These are phyloP conservation scores for Metschnikowia shivogae DNA, from an alignment of 805 yeast genomes.

Conservation along the genomic window DNA sequence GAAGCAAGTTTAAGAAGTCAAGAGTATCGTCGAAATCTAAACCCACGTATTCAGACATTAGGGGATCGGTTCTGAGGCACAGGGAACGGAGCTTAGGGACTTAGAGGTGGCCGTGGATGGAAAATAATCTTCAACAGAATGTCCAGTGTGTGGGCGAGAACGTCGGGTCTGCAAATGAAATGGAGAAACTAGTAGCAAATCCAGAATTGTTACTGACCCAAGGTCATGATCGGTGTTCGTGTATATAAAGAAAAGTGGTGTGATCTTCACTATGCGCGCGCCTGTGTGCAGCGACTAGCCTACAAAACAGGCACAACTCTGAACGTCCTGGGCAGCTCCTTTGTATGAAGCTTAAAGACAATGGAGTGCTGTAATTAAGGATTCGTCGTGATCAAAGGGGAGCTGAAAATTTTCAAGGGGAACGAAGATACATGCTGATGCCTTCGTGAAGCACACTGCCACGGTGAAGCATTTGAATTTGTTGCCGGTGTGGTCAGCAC, in stretches of 20 bases:
- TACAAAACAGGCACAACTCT: not conserved
- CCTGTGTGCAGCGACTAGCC: not conserved
- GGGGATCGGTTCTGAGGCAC: too few relatives aligned
- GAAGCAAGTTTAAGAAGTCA: conserved; percentile 2
- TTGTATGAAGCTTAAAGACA: not conserved
- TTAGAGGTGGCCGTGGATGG: too few relatives aligned
- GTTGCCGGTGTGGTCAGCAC: too few relatives aligned
- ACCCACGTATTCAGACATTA: conserved; percentile 1
- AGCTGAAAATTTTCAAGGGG: too few relatives aligned
- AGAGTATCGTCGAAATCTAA: conserved; percentile 3
- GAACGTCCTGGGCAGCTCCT: not conserved
- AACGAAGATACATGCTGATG: too few relatives aligned
- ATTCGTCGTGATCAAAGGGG: too few relatives aligned
- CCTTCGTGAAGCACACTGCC: too few relatives aligned
- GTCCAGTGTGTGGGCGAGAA: not conserved
- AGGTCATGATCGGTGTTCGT: conserved; percentile 2
- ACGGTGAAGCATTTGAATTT: too few relatives aligned
- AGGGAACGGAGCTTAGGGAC: too few relatives aligned
- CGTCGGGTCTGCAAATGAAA: not conserved
- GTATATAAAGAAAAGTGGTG: conserved; percentile 5
- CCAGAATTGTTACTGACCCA: not conserved
- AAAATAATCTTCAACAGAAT: too few relatives aligned
- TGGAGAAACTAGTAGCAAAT: not conserved
- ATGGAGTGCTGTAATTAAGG: too few relatives aligned
- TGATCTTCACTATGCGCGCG: conserved; percentile 3